Percentiles rank a stretch among this genome's conserved stretches.
Evolutionary conservation across 2,329 filamentous ascomycete species (phyloP).

Genomic region (Neopestalotiopsis sp.): DNA sequence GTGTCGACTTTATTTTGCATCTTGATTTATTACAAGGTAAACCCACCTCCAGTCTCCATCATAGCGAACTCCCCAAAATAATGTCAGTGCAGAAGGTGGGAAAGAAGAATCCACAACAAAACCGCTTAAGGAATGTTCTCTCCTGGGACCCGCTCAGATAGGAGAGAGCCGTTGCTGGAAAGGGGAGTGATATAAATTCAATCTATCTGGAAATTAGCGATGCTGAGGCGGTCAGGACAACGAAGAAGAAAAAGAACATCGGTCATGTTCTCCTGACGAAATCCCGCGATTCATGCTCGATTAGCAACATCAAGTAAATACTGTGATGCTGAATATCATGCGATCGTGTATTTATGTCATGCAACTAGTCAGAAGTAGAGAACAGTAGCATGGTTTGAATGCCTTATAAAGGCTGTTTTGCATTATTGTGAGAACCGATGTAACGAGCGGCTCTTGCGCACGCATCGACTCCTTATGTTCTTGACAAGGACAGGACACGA

Average conservation of each 20-base stretch:
- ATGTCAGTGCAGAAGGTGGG: background rate
- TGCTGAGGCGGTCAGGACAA: no score
- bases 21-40: background rate
- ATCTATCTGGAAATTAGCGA: background rate
- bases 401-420: background rate
- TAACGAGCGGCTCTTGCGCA: background rate
- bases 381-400: background rate
- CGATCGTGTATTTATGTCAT: background rate
- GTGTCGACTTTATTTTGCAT: no score
- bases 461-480: background rate
- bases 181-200: background rate
- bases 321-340: background rate
- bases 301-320: no score
- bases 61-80: no score
- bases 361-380: background rate
- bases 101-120: background rate
- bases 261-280: no score
- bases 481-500: background rate
- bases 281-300: no score
- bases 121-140: background rate
- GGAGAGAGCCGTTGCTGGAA: background rate
- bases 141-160: background rate
- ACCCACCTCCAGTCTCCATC: background rate
- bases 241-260: no score
- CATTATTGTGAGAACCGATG: background rate